These are phyloP conservation scores for Suillus discolor DNA, from an alignment of 768 basidiomycete genomes.

Conservation along the genomic window DNA sequence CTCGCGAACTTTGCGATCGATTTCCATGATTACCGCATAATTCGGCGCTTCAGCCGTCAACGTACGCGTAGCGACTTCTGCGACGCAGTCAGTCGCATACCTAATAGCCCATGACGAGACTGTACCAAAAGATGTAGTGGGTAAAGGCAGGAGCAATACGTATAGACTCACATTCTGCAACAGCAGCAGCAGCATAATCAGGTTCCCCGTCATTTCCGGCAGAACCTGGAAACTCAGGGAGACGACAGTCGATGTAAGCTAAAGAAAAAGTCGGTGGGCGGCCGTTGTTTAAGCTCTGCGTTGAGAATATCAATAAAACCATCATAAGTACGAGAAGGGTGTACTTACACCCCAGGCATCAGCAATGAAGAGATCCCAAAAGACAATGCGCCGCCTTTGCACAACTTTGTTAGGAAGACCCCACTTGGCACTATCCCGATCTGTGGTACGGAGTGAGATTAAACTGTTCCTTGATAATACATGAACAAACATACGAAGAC, in stretches of 20 bases:
- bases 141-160: slow-evolving; percentile 5
- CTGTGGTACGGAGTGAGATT: slow-evolving; percentile 28
- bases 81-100: slow-evolving; percentile 66
- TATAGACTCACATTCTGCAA: slow-evolving; percentile 27
- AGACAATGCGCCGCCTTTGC: slow-evolving; percentile 64
- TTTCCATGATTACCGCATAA: slow-evolving; percentile 65
- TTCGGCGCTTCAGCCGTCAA: slow-evolving; percentile 65
- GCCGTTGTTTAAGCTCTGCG: slow-evolving; percentile 67
- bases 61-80: slow-evolving; percentile 63
- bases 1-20: slow-evolving; percentile 69
- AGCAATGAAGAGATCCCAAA: slow-evolving; percentile 79
- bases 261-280: slow-evolving; percentile 70
- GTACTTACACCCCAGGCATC: slow-evolving; percentile 65
- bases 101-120: slow-evolving; percentile 64
- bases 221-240: slow-evolving; percentile 40
- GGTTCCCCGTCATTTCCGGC: slow-evolving; percentile 14
- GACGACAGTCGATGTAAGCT: slow-evolving; percentile 67
- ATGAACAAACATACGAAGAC: slow-evolving; percentile 56
- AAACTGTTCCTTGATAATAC: slow-evolving; percentile 12
- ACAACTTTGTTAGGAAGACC: slow-evolving; percentile 62
- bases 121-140: slow-evolving; percentile 26
- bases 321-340: neutral
- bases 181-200: no score
- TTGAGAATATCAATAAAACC: slow-evolving; percentile 15
- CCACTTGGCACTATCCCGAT: slow-evolving; percentile 70